Conservation (phyloP, 176 grass and related monocot species). For the Panicum miliaceum region DNA sequence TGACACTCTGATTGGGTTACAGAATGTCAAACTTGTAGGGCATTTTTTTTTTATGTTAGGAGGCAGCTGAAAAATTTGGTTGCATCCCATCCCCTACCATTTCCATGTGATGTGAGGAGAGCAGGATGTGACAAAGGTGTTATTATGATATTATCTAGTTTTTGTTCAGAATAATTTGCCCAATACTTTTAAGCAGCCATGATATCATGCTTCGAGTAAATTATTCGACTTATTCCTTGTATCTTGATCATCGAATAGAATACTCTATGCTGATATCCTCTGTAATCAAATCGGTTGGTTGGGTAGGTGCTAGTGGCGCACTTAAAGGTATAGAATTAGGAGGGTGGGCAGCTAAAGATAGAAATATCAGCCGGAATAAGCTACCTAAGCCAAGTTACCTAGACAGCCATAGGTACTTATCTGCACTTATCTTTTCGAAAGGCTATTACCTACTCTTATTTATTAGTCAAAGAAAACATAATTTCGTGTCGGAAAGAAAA, state of each 20-base stretch:
- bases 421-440: not conserved
- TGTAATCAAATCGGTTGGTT: conserved; percentile 33
- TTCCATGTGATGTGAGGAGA: conserved; percentile 42
- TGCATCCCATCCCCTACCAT: conserved; percentile 4
- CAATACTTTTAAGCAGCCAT: conserved; percentile 9
- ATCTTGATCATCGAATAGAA: conserved; percentile 36
- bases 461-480: conserved; percentile 13
- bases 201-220: conserved; percentile 33
- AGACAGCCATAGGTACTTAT: not conserved
- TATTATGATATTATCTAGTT: conserved; percentile 26
- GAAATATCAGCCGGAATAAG: conserved; percentile 26
- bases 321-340: conserved; percentile 3
- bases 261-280: conserved; percentile 29
- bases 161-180: conserved; percentile 21
- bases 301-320: conserved; percentile 47
- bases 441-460: conserved; percentile 5
- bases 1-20: conserved; percentile 26
- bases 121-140: conserved; percentile 21
- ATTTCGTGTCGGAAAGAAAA: not conserved
- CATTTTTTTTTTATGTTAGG: not conserved
- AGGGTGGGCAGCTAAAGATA: conserved; percentile 44
- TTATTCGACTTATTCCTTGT: conserved; percentile 37
- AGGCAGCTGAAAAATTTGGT: not conserved
- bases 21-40: conserved; percentile 50
- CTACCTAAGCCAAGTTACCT: conserved; percentile 28